These are phyloP conservation scores for Amauroascus verrucosus DNA, from an alignment of 2,329 filamentous ascomycete species.

Conservation along the genomic window DNA sequence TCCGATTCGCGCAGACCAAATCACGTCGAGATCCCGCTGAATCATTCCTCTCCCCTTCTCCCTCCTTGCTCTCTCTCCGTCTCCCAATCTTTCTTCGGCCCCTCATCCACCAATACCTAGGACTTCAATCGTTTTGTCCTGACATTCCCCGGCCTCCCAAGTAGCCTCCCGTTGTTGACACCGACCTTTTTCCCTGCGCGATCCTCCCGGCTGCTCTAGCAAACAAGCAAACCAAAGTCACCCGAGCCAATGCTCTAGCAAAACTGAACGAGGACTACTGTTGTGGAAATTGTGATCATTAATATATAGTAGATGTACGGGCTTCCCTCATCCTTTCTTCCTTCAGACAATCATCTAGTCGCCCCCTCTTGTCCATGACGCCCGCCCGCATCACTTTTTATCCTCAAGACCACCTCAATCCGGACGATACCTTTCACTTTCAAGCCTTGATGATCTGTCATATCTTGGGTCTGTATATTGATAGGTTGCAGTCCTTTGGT, in stretches of 20 bases:
- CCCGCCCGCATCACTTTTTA: not conserved
- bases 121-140: not conserved
- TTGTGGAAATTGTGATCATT: not conserved
- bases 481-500: conserved; percentile 2
- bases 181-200: not conserved
- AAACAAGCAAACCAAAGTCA: not conserved
- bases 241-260: not conserved
- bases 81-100: not conserved
- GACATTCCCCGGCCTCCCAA: not conserved
- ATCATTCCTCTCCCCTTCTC: not conserved
- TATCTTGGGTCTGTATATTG: not conserved
- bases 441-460: not conserved
- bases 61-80: not conserved
- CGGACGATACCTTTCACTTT: not conserved
- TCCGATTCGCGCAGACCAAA: not conserved
- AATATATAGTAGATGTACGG: not conserved
- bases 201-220: not conserved
- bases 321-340: not conserved
- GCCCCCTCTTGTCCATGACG: not conserved
- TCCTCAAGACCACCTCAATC: not conserved
- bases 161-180: not conserved
- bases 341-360: not conserved
- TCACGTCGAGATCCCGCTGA: not conserved
- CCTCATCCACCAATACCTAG: not conserved
- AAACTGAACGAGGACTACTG: not conserved